Percentiles rank a stretch among this genome's conserved stretches.
phyloP scores from a whole-genome alignment of 179 eudicot genomes.

The Drosera spatulata region DNA sequence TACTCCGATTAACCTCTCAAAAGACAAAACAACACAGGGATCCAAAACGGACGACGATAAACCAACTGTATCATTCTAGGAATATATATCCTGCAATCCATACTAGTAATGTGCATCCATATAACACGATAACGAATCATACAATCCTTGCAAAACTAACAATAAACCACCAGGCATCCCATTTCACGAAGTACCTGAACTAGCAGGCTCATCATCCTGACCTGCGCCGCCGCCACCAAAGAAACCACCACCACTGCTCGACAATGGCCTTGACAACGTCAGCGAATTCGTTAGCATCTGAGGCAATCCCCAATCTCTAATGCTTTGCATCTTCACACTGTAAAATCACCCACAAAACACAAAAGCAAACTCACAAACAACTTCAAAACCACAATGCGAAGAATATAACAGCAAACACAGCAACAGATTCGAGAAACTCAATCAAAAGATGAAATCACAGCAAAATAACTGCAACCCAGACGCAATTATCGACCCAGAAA shows the following conservation, averaged over 20 bases:
- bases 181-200: constrained; percentile 39
- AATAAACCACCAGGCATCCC: not conserved
- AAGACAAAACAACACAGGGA: too few relatives aligned
- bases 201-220: constrained; percentile 24
- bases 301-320: constrained; percentile 87
- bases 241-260: constrained; percentile 36
- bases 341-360: too few relatives aligned
- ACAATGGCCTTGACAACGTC: constrained; percentile 47
- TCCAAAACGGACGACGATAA: not conserved
- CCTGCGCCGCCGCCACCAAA: constrained; percentile 32
- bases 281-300: constrained; percentile 70
- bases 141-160: not conserved
- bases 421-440: too few relatives aligned
- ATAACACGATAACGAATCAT: not conserved
- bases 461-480: too few relatives aligned
- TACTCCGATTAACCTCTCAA: too few relatives aligned
- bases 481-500: too few relatives aligned
- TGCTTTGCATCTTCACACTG: constrained; percentile 72
- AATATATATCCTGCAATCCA: not conserved
- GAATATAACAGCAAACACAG: too few relatives aligned
- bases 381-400: too few relatives aligned
- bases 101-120: not conserved
- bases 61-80: not conserved
- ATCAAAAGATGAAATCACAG: too few relatives aligned
- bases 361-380: too few relatives aligned